A percentile compares a stretch with the other conserved stretches of the same genome.
phyloP scores from a whole-genome alignment of 345 rosid species.

The Moricandia moricandioides region DNA sequence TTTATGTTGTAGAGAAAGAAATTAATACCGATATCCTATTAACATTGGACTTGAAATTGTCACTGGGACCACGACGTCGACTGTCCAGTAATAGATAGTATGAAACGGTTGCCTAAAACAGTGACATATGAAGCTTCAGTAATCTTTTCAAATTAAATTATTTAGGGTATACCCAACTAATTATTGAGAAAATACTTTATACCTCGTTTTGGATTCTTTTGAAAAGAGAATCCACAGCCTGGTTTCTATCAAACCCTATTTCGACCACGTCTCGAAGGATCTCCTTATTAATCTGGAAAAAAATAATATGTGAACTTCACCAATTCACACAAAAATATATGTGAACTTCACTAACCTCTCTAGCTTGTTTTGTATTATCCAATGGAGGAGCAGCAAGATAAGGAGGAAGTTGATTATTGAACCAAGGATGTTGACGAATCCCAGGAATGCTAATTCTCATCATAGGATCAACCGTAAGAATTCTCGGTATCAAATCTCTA shows the following conservation, averaged over 20 bases:
- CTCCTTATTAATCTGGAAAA: slow-evolving; percentile 70
- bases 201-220: slow-evolving; percentile 73
- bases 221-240: slow-evolving; percentile 58
- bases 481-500: slow-evolving; percentile 78
- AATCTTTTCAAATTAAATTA: neutral
- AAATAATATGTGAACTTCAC: neutral
- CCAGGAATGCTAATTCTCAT: slow-evolving; percentile 72
- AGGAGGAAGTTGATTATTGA: slow-evolving; percentile 57
- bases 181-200: neutral
- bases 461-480: slow-evolving; percentile 84
- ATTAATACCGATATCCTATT: slow-evolving; percentile 49
- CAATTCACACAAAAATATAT: neutral
- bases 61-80: slow-evolving; percentile 49
- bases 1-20: slow-evolving; percentile 1
- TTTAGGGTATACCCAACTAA: neutral
- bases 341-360: slow-evolving; percentile 41
- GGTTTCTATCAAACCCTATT: slow-evolving; percentile 66
- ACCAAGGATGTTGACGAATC: slow-evolving; percentile 81
- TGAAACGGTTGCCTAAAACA: slow-evolving; percentile 77
- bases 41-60: slow-evolving; percentile 55
- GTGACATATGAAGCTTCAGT: slow-evolving; percentile 7
- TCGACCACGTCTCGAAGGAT: slow-evolving; percentile 61
- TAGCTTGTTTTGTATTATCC: slow-evolving; percentile 59
- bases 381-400: slow-evolving; percentile 73
- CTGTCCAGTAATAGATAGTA: slow-evolving; percentile 73